Evolutionary conservation across 176 grass and related monocot genomes (phyloP), one percentile per base, ranked within the genome.

Genomic region (Phyllostachys edulis): DNA sequence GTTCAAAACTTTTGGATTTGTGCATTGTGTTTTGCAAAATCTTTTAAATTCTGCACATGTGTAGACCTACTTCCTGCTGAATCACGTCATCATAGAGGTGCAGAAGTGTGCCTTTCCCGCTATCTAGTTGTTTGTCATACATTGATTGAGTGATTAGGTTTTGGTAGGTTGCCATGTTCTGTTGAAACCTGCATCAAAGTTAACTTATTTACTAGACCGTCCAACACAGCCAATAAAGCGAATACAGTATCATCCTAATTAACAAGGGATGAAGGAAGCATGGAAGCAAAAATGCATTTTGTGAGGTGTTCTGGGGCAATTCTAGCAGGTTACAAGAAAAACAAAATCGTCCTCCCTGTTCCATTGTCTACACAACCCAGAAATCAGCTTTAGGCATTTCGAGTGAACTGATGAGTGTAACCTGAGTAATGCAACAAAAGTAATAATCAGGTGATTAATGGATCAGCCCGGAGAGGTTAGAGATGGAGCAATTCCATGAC

Each of bases 111-210:
- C 96, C 96, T 89, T 85, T 98, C 59, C 95, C 92, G 74, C 96
- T 98, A 85, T 95, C 96, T 47, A 98, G 87, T 91, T 98, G 96
- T 80, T 99, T 99, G 75, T 99, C 89, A 87, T 99, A 99, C 96
- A 99, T 99, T 47, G 96, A 99, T 86, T 95, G 85, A 63, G 93
- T 99, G 67, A 99, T 99, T 65, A 99, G 87, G 64, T 95, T 99
- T 85, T 91, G 89, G 52, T 99, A 99, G 29, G 91, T 92, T 72
- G 89, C 93, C 96, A 99, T 94, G 74, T 96, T 99, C 87, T 95
- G 87, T 80, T 99, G 96, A 92, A 99, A 99, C 83, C 96, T 99
- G 88, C 55, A 75, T 75, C 16, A 67, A 69, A 78, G 20, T 24
- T 20, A 87, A 62, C 39, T 27, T 77, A 72, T 21, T 63, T 42